Conservation (phyloP, 208 protist species). For the Trypanosoma vivax region DNA sequence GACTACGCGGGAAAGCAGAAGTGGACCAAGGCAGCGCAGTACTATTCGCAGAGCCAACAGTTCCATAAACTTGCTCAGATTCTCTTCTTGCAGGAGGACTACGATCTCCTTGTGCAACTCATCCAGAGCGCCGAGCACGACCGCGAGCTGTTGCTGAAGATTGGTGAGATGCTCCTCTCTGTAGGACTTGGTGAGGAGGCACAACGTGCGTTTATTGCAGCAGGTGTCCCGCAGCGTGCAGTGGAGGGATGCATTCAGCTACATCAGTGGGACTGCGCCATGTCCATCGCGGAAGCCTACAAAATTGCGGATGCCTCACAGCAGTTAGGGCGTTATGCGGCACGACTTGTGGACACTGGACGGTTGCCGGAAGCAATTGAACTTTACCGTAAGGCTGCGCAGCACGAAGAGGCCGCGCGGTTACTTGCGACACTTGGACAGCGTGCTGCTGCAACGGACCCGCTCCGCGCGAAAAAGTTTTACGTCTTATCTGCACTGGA, state of each 20-base stretch:
- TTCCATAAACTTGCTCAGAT: conserved; percentile 83
- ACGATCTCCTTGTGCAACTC: conserved; percentile 81
- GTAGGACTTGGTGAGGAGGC: conserved; percentile 90
- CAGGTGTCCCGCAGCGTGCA: conserved; percentile 79
- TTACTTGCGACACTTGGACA: conserved; percentile 86
- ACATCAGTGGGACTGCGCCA: conserved; percentile 90
- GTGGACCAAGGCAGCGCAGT: conserved; percentile 92
- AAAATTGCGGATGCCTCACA: conserved; percentile 83
- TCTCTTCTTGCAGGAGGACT: conserved; percentile 93
- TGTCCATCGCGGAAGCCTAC: conserved; percentile 89
- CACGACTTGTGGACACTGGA: conserved; percentile 83
- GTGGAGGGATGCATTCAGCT: conserved; percentile 92
- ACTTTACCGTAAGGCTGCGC: conserved; percentile 94
- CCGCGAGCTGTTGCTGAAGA: conserved; percentile 72
- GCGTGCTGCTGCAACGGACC: conserved; percentile 61
- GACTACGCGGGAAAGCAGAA: conserved; percentile 93
- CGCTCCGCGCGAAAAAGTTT: conserved; percentile 93
- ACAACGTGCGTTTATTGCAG: conserved; percentile 85
- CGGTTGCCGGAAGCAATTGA: conserved; percentile 93
- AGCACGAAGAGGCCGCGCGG: conserved; percentile 90
- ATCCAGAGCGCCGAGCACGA: conserved; percentile 85
- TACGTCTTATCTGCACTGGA: conserved; percentile 94
- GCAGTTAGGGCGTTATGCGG: conserved; percentile 86
- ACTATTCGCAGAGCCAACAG: conserved; percentile 92
- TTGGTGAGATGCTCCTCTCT: conserved; percentile 88